These are phyloP conservation scores for Selaginella moellendorffii DNA, from an alignment of 75 land plant genomes.

Conservation along the genomic window DNA sequence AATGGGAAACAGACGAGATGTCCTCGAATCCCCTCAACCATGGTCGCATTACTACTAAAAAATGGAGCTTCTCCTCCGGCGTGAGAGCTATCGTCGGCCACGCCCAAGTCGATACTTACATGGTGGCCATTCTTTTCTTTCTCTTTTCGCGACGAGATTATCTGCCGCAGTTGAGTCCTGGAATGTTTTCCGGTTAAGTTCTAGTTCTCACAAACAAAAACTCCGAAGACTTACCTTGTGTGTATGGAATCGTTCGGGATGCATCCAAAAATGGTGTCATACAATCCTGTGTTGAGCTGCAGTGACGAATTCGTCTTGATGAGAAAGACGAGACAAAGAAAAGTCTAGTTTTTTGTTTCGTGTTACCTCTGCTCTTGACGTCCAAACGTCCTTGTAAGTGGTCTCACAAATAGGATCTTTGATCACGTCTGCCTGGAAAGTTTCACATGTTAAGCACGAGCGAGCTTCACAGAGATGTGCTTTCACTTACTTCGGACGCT, in stretches of 20 bases:
- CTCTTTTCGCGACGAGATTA: conserved; percentile 45
- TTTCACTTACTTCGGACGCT: conserved; percentile 40
- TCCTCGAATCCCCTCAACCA: conserved; percentile 33
- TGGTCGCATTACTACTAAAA: conserved; percentile 33
- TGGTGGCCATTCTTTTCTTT: conserved; percentile 36
- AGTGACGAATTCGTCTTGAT: conserved; percentile 5
- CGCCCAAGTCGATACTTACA: conserved; percentile 82
- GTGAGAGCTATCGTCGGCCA: conserved; percentile 34
- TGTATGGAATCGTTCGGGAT: conserved; percentile 76
- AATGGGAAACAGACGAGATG: conserved; percentile 74
- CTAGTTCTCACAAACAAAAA: too few species aligned
- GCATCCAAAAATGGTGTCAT: conserved; percentile 85
- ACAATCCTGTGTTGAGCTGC: conserved; percentile 55
- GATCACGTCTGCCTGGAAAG: conserved; percentile 9
- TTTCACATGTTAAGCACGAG: neutral
- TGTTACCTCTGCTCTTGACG: conserved; percentile 20
- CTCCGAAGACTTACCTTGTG: conserved; percentile 36
- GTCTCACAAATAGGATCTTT: conserved; percentile 27
- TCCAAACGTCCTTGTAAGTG: conserved; percentile 27
- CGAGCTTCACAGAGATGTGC: too few species aligned
- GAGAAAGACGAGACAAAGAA: neutral
- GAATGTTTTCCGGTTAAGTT: too few species aligned
- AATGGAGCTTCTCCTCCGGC: conserved; percentile 10
- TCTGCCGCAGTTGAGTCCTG: too few species aligned
- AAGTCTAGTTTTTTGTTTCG: too few species aligned